Conservation (phyloP, 805 yeast species). For the Candida sphagnicola region DNA sequence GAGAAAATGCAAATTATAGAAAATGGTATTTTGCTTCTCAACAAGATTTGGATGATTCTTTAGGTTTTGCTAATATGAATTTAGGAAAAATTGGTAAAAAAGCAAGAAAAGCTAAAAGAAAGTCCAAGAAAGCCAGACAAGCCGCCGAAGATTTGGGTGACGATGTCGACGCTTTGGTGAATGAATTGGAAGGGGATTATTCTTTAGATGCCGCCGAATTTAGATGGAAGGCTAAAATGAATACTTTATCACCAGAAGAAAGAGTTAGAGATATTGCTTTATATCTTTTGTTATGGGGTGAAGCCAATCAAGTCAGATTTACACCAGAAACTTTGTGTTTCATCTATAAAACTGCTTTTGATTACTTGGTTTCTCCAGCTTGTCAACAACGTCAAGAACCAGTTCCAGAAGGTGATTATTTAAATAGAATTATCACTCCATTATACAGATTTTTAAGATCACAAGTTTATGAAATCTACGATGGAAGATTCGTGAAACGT, state of each 20-base stretch:
- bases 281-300: constrained; percentile 82
- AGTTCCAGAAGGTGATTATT: constrained; percentile 85
- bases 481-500: constrained; percentile 80
- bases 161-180: constrained; percentile 57
- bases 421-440: constrained; percentile 91
- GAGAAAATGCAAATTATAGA: constrained; percentile 79
- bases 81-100: constrained; percentile 73
- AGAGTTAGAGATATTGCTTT: constrained; percentile 76
- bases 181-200: constrained; percentile 76
- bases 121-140: constrained; percentile 70
- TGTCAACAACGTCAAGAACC: constrained; percentile 86
- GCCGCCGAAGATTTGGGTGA: constrained; percentile 66
- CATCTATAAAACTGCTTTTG: constrained; percentile 91
- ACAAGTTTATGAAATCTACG: constrained; percentile 76
- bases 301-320: constrained; percentile 92
- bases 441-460: constrained; percentile 74
- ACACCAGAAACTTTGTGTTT: constrained; percentile 87
- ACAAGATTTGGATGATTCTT: constrained; percentile 77
- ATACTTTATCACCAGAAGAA: constrained; percentile 66
- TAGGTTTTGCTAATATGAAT: constrained; percentile 79
- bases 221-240: constrained; percentile 84
- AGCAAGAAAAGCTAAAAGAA: constrained; percentile 77
- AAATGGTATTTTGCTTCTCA: constrained; percentile 90
- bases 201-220: constrained; percentile 81
- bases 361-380: constrained; percentile 82